Conservation (phyloP, 2,329 filamentous ascomycete species). For the Penicillium capsulatum region DNA sequence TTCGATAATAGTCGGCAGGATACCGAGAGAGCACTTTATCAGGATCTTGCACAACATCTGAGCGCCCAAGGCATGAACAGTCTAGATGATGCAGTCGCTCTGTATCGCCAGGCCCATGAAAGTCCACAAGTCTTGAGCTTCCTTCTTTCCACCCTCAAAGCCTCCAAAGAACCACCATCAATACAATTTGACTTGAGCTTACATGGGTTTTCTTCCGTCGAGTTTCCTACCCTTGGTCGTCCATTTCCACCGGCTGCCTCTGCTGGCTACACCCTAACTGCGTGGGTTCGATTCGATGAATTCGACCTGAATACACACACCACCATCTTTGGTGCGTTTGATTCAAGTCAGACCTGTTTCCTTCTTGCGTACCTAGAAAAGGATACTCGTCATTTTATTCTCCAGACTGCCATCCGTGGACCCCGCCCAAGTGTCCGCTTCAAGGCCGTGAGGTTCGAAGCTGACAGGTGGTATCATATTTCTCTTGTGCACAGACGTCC, state of each 20-base stretch:
- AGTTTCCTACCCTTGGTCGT: slow-evolving; percentile 79
- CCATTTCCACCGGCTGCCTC: slow-evolving; percentile 76
- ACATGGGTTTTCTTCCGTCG: slow-evolving; percentile 83
- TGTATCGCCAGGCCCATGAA: slow-evolving; percentile 57
- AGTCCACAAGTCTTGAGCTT: slow-evolving; percentile 61
- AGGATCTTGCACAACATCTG: slow-evolving; percentile 61
- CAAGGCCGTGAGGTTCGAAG: slow-evolving; percentile 72
- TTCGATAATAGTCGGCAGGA: slow-evolving; percentile 55
- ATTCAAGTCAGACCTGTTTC: slow-evolving; percentile 88
- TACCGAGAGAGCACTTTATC: slow-evolving; percentile 57
- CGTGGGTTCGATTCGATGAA: slow-evolving; percentile 83
- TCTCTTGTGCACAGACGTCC: slow-evolving; percentile 78
- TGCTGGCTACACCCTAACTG: slow-evolving; percentile 80
- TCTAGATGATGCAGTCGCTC: slow-evolving; percentile 76
- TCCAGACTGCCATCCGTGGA: slow-evolving; percentile 90
- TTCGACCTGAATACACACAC: slow-evolving; percentile 85
- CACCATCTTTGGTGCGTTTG: slow-evolving; percentile 92
- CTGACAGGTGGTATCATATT: slow-evolving; percentile 87
- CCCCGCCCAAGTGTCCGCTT: slow-evolving; percentile 87
- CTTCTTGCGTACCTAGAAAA: slow-evolving; percentile 89
- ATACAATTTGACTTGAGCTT: slow-evolving; percentile 92
- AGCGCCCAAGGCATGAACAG: slow-evolving; percentile 74
- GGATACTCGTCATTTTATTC: slow-evolving; percentile 87
- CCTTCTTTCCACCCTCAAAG: slow-evolving; percentile 66
- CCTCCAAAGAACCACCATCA: slow-evolving; percentile 72